A percentile compares a stretch with the other conserved stretches of the same genome.
These are phyloP conservation scores for Gynochthodes officinalis DNA, from an alignment of 257 asterid genomes.

Conservation along the genomic window DNA sequence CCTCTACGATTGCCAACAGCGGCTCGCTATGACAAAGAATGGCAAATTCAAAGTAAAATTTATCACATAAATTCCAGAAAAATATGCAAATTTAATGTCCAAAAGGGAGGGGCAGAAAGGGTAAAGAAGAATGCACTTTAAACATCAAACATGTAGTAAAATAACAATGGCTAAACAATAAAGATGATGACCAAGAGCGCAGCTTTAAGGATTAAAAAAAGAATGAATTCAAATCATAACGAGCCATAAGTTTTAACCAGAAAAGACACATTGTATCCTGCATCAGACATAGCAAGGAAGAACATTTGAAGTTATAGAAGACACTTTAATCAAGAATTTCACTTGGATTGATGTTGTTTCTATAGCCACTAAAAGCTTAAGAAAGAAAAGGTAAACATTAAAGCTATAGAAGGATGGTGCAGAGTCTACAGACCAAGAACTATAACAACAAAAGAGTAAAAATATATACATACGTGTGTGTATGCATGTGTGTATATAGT, in stretches of 20 bases:
- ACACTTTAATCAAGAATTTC: background rate
- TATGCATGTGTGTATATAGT: no score
- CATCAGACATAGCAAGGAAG: background rate
- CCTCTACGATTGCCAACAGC: constrained; percentile 87
- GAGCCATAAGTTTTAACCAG: no score
- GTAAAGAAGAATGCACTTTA: background rate
- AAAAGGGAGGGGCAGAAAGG: background rate
- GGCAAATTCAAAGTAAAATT: background rate
- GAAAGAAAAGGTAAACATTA: background rate
- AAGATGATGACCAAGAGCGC: background rate
- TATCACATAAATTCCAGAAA: background rate
- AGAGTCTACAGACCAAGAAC: background rate
- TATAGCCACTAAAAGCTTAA: background rate
- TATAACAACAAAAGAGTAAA: background rate
- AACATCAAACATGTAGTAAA: background rate
- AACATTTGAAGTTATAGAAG: background rate
- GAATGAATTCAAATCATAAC: background rate
- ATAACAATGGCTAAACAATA: background rate
- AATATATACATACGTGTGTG: no score
- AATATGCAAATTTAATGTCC: background rate
- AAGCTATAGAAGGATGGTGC: background rate
- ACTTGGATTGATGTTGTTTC: background rate
- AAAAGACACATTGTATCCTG: background rate
- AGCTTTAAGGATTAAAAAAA: background rate
- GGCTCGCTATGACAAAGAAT: constrained; percentile 50